Evolutionary conservation across 1,284 basidiomycete species (phyloP).

Genomic region (Sanghuangporus baumii): DNA sequence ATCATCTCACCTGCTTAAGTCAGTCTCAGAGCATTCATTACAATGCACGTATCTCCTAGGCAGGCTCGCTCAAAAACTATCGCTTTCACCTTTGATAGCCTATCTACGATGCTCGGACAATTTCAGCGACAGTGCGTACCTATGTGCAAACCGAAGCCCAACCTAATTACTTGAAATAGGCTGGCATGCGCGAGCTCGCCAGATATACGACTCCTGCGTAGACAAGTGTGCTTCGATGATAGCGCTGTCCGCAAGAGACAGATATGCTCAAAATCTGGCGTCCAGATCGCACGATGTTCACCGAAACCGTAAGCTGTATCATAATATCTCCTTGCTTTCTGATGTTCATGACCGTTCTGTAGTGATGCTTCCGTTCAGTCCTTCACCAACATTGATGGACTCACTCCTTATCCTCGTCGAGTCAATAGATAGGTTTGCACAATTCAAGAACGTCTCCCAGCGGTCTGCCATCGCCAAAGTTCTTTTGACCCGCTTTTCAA

Average conservation of each 20-base stretch:
- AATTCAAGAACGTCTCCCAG: constrained; percentile 5
- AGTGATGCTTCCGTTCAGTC: not conserved
- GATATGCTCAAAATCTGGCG: not conserved
- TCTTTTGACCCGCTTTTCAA: constrained; percentile 4
- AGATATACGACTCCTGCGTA: constrained; percentile 6
- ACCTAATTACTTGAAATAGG: not conserved
- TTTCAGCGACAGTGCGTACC: constrained; percentile 8
- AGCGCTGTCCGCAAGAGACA: constrained; percentile 1
- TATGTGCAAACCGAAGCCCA: not conserved
- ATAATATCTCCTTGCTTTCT: not conserved
- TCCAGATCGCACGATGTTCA: not conserved
- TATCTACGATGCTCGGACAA: constrained; percentile 6
- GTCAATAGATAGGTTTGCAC: constrained; percentile 10
- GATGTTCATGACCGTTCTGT: not conserved
- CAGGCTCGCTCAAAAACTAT: constrained; percentile 12
- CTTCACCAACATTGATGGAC: constrained; percentile 9
- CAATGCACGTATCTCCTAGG: constrained; percentile 6
- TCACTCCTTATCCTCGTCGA: constrained; percentile 12
- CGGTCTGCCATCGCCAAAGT: constrained; percentile 1
- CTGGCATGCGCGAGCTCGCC: not conserved
- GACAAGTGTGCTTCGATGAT: constrained; percentile 4
- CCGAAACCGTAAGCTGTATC: not conserved
- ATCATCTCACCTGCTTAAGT: not conserved
- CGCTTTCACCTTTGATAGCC: constrained; percentile 2
- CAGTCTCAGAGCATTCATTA: not conserved